Evolutionary conservation across 2,329 filamentous ascomycete species (phyloP), one percentile per base, ranked within the genome.

Genomic region (Colletotrichum godetiae): DNA sequence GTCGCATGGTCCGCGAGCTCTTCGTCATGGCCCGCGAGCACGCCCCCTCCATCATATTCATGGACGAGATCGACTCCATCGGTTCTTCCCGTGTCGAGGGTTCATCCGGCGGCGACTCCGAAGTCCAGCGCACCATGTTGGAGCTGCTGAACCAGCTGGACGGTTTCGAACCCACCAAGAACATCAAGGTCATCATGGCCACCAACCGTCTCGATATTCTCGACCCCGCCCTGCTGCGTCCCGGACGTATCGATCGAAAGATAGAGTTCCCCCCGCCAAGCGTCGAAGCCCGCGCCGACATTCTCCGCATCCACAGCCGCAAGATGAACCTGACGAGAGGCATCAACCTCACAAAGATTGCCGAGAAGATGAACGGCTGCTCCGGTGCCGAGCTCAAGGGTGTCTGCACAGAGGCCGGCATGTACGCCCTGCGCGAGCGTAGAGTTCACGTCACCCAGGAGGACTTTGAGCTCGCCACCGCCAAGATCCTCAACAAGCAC

Each of bases 111-210:
- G 97, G 97, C 80, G 97, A 99, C 82, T 98, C 95, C 1, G 97
- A 99, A 85, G 97, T 99, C 66, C 97, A 99, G 86, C 93, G 97
- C 80, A 99, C 97, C 60, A 99, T 99, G 97, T 86, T 99, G 85
- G 97, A 99, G 84, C 88, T 99, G 74, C 91, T 99, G 76, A 99
- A 99, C 87, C 97, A 99, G 88, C 91, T 99, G 74, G 97, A 99
- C 82, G 97, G 97, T 63, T 99, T 99, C 84, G 97, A 98, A 85
- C 97, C 97, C 6, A 98, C 96, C 59, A 99, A 99, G 88, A 98
- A 98, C 86, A 99, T 99, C 91, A 99, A 99, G 86, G 95, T 99
- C 83, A 97, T 99, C 86, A 99, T 99, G 96, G 97, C 97, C 67
- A 99, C 97, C 61, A 99, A 99, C 85, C 94, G 97, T 82, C 90